phyloP scores from a whole-genome alignment of 768 basidiomycete species.

The Lactarius hengduanensis region DNA sequence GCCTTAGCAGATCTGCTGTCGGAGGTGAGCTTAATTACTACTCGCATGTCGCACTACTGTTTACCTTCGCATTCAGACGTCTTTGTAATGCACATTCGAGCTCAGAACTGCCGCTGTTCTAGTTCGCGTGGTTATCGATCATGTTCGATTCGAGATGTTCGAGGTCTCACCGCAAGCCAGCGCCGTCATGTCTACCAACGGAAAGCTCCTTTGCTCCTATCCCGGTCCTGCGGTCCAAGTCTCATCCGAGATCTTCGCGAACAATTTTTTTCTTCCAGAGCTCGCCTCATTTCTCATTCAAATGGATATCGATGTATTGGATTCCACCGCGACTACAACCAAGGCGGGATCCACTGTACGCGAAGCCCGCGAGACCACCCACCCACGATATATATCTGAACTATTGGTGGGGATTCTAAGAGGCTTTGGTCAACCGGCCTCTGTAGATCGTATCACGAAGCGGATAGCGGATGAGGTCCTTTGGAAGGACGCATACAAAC shows the following conservation, averaged over 20 bases:
- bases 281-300: neutral
- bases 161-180: constrained; percentile 41
- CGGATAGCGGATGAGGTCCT: neutral
- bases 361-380: neutral
- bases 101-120: constrained; percentile 16
- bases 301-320: neutral
- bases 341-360: neutral
- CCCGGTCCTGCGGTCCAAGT: constrained; percentile 46
- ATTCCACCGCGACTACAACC: neutral
- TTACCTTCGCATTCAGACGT: constrained; percentile 2
- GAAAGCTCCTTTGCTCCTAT: constrained; percentile 34
- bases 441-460: neutral
- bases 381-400: neutral
- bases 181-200: constrained; percentile 40
- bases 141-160: constrained; percentile 34
- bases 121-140: neutral
- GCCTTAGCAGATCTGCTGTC: neutral
- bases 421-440: neutral
- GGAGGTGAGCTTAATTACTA: neutral
- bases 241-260: constrained; percentile 22
- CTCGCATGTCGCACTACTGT: too few species aligned
- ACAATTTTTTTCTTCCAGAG: neutral
- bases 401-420: neutral
- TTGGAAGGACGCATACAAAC: neutral
- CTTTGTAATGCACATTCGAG: constrained; percentile 12